phyloP scores from a whole-genome alignment of 331 rosid genomes.

The Ulmus americana region DNA sequence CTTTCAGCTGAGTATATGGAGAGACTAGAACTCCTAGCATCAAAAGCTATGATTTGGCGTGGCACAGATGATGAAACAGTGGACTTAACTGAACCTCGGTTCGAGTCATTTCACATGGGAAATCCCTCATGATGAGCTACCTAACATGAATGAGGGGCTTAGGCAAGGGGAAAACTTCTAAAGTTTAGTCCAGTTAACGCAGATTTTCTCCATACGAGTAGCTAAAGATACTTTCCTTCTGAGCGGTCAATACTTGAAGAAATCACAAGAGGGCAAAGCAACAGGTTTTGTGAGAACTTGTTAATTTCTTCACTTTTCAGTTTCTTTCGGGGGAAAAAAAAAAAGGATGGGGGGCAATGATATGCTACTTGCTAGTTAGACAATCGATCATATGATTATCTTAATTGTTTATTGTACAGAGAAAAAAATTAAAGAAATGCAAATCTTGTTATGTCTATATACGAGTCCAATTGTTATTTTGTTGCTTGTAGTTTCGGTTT shows the following conservation, averaged over 20 bases:
- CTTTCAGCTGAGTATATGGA: constrained; percentile 43
- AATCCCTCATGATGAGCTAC: constrained; percentile 23
- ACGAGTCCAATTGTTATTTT: constrained; percentile 20
- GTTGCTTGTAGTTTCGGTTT: background rate
- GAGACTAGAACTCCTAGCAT: constrained; percentile 42
- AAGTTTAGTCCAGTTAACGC: constrained; percentile 7
- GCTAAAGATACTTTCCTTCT: constrained; percentile 4
- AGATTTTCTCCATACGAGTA: constrained; percentile 4
- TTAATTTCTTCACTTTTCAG: background rate
- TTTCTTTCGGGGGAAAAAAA: background rate
- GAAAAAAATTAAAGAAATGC: constrained; percentile 14
- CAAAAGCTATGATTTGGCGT: constrained; percentile 45
- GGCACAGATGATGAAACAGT: constrained; percentile 59
- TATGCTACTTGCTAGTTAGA: constrained; percentile 14
- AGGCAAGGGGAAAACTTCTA: constrained; percentile 14
- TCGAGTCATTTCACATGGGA: constrained; percentile 64
- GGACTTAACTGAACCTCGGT: constrained; percentile 81
- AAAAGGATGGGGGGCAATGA: constrained; percentile 21
- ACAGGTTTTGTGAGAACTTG: constrained; percentile 14
- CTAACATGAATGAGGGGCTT: background rate
- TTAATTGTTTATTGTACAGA: constrained; percentile 33
- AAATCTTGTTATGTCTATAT: constrained; percentile 17
- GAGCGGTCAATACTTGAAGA: constrained; percentile 7
- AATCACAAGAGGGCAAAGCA: constrained; percentile 20
- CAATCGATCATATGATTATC: constrained; percentile 7